Percentiles rank a stretch among this genome's conserved stretches.
Evolutionary conservation across 441 rosid genomes (phyloP).

Genomic region (Croton laevigatus): DNA sequence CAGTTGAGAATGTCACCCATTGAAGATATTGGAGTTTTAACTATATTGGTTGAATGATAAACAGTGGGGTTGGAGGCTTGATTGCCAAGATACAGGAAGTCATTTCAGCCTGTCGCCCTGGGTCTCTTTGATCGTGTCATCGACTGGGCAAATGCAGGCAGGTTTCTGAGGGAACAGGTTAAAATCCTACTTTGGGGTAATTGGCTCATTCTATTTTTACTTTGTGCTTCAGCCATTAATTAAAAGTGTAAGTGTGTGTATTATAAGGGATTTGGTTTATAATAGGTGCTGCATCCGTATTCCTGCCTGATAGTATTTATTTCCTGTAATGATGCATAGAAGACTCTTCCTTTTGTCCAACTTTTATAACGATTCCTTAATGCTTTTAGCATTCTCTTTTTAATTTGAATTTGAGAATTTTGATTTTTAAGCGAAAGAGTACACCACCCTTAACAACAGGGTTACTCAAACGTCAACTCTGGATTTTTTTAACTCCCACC

Average conservation of each 20-base stretch:
- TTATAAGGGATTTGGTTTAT: constrained; percentile 40
- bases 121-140: constrained; percentile 7
- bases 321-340: constrained; percentile 37
- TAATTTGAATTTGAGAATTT: neutral
- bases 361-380: constrained; percentile 4
- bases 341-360: constrained; percentile 8
- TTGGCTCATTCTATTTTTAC: constrained; percentile 22
- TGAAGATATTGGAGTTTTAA: constrained; percentile 15
- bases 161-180: constrained; percentile 21
- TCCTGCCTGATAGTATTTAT: constrained; percentile 29
- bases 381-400: neutral
- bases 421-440: neutral
- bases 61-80: constrained; percentile 10
- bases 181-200: constrained; percentile 22
- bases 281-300: constrained; percentile 31
- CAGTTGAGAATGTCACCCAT: constrained; percentile 37
- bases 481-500: too few species aligned
- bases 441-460: neutral
- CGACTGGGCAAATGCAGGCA: constrained; percentile 16
- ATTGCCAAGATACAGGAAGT: constrained; percentile 16
- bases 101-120: constrained; percentile 15
- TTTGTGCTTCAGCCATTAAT: constrained; percentile 18
- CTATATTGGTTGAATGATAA: constrained; percentile 9
- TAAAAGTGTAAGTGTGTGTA: constrained; percentile 39
- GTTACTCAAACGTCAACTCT: too few species aligned